Evolutionary conservation across 2,329 filamentous ascomycete species (phyloP).

Genomic region (Lachnellula hyalina): DNA sequence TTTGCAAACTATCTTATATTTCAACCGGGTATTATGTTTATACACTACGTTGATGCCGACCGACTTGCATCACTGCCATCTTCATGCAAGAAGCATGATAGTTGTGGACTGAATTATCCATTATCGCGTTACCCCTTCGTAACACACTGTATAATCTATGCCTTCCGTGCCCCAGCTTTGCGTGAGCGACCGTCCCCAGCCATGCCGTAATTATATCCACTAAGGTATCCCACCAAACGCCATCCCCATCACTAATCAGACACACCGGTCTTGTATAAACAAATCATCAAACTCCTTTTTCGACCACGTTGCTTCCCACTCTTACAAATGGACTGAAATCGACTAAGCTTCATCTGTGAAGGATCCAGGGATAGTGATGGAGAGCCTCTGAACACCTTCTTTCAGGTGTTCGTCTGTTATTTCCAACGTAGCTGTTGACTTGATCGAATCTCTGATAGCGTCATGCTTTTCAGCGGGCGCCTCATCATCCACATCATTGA

Average conservation of each 20-base stretch:
- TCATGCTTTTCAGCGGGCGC: conserved; percentile 7
- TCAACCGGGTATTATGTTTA: background rate
- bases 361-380: conserved; percentile 34
- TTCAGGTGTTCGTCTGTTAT: conserved; percentile 21
- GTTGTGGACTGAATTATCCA: conserved; percentile 5
- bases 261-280: conserved; percentile 11
- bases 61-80: background rate
- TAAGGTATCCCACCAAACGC: conserved; percentile 13
- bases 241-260: background rate
- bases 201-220: conserved; percentile 17
- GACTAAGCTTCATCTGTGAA: conserved; percentile 9
- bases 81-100: background rate
- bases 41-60: background rate
- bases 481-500: background rate
- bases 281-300: conserved; percentile 1
- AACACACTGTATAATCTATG: conserved; percentile 8
- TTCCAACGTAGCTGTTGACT: conserved; percentile 19
- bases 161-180: background rate
- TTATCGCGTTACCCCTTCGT: conserved; percentile 1
- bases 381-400: conserved; percentile 31
- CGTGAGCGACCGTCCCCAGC: background rate
- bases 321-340: background rate
- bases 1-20: too few relatives aligned
- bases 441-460: conserved; percentile 16
- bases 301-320: background rate